A percentile compares a stretch with the other conserved stretches of the same genome.
phyloP scores from a whole-genome alignment of 495 filamentous ascomycete species.

The Penicillium alfredii region DNA sequence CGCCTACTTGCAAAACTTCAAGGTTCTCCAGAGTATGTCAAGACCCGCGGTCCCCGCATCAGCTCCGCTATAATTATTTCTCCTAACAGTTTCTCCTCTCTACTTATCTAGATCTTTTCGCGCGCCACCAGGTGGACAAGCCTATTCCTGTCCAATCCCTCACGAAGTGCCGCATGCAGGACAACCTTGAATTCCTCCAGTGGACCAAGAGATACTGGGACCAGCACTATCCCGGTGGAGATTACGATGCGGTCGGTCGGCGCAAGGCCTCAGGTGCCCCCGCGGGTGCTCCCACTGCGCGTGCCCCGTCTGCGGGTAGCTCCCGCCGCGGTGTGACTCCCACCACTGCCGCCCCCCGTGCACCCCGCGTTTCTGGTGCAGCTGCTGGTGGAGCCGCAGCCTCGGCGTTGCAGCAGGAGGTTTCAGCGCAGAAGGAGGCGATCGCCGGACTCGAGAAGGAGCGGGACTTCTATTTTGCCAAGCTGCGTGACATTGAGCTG shows the following conservation, averaged over 20 bases:
- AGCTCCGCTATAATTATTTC: constrained; percentile 1
- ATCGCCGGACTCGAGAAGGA: constrained; percentile 86
- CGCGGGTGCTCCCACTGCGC: constrained; percentile 29
- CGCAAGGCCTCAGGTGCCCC: constrained; percentile 73
- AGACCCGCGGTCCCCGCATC: constrained; percentile 1
- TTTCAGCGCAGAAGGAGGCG: constrained; percentile 74
- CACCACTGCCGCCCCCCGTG: constrained; percentile 53
- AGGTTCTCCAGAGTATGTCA: constrained; percentile 82
- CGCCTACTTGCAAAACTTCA: constrained; percentile 96
- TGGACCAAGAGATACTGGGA: constrained; percentile 97
- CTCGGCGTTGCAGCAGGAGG: constrained; percentile 72
- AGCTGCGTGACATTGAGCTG: constrained; percentile 92
- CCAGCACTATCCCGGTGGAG: constrained; percentile 91
- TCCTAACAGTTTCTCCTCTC: constrained; percentile 5
- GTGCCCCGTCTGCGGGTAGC: constrained; percentile 19
- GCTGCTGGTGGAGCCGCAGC: constrained; percentile 52
- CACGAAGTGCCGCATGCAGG: constrained; percentile 98
- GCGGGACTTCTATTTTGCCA: constrained; percentile 98
- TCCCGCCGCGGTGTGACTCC: constrained; percentile 65
- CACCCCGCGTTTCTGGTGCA: constrained; percentile 34
- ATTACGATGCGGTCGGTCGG: constrained; percentile 84
- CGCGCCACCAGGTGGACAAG: constrained; percentile 78
- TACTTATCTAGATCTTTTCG: constrained; percentile 62
- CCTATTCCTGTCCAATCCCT: constrained; percentile 81
- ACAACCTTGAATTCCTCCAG: constrained; percentile 98